A percentile compares a stretch with the other conserved stretches of the same genome.
Conservation (phyloP, 257 asterid species). For the Anisodus tanguticus region DNA sequence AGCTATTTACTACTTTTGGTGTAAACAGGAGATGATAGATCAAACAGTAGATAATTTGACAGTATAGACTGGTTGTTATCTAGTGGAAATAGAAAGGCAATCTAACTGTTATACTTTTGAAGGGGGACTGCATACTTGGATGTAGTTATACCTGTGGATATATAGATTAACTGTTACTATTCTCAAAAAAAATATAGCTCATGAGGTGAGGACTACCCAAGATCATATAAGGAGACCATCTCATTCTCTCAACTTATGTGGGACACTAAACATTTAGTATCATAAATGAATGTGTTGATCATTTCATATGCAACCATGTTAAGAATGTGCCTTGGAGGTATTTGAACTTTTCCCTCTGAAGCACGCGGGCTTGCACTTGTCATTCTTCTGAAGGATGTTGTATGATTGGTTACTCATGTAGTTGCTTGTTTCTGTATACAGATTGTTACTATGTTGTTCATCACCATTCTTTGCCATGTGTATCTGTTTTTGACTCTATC, state of each 20-base stretch:
- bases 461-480: constrained; percentile 23
- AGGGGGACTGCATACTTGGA: too few relatives aligned
- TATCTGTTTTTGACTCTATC: constrained; percentile 22
- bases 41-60: too few relatives aligned
- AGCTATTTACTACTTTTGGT: too few relatives aligned
- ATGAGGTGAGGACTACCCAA: neutral
- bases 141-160: too few relatives aligned
- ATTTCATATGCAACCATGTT: neutral
- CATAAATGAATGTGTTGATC: neutral
- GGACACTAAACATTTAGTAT: neutral
- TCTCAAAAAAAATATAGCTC: neutral
- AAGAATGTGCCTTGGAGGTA: neutral
- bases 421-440: constrained; percentile 20
- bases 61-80: too few relatives aligned
- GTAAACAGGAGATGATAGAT: too few relatives aligned
- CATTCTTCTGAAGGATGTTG: neutral
- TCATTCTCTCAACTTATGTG: neutral
- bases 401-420: constrained; percentile 18
- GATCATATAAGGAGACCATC: neutral
- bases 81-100: too few relatives aligned
- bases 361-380: neutral
- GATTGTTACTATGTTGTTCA: constrained; percentile 7
- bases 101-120: too few relatives aligned
- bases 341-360: neutral
- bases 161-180: too few relatives aligned